Base-by-base conservation (phyloP, 805 yeast species). In the Tetrapisispora arboricola region DNA sequence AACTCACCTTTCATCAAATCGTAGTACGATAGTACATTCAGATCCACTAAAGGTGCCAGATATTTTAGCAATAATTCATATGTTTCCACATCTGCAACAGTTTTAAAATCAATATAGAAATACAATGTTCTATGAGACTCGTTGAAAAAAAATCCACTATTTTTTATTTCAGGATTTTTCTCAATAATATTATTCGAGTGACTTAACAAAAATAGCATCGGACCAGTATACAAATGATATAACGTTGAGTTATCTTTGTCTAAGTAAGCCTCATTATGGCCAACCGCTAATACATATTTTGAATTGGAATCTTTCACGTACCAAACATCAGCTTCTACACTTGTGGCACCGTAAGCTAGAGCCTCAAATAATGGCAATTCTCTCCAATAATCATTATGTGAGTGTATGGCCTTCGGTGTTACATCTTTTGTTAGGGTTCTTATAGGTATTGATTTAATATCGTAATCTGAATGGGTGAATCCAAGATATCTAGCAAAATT, bases 311-410 rank as follows among this genome's bases (percentile, higher is more conserved):
- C 10, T 13, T 22, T 24, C 6, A 55, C 50, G 35, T 59, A 58
- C 82, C 81, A 78, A 15, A 77, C 68, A 50, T 80, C 87, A n/a
- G 80, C 79, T 57, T 80, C 87, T 1, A 79, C 66, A 37, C 81
- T 73, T 32, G 66, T 65, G 28, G 73, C 67, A 2, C 85, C 87
- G 18, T 53, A 45, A 4, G 54, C 49, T 11, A 69, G 54, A 0
- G 84, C 85, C 44, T 78, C 80, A 39, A 73, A 66, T 3, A 80
- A 61, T 1, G 85, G 85, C 4, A 62, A 50, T 3, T 53, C 44
- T 50, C 85, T 61, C 80, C 82, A 76, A 56, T 80, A 80, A 54
- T 80, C 85, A 51, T 80, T 80, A 53, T 80, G 86, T 1, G 84
- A 76, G 53, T 80, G 86, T 19, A 78, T 63, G 5, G 50, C 41